These are phyloP conservation scores for Pilaira anomala DNA, from an alignment of 192 early-diverging fungal species.

Conservation along the genomic window DNA sequence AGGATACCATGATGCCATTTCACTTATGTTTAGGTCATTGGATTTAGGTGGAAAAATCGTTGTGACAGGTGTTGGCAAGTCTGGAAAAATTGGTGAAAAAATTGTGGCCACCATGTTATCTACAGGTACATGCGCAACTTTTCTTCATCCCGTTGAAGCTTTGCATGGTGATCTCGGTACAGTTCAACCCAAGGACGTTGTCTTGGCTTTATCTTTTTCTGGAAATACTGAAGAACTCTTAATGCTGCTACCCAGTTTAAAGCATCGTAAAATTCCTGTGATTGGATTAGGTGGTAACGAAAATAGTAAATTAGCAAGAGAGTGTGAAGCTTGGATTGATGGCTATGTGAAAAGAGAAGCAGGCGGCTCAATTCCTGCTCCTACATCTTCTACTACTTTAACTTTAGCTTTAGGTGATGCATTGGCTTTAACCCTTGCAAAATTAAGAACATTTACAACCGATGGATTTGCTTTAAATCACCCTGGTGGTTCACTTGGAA, in stretches of 20 bases:
- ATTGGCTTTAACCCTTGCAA: constrained; percentile 36
- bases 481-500: constrained; percentile 43
- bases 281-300: constrained; percentile 42
- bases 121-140: constrained; percentile 37
- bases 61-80: constrained; percentile 46
- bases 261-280: constrained; percentile 37
- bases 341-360: constrained; percentile 38
- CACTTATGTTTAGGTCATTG: constrained; percentile 30
- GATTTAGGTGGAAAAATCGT: constrained; percentile 44
- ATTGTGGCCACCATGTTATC: constrained; percentile 43
- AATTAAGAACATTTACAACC: constrained; percentile 35
- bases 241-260: constrained; percentile 34
- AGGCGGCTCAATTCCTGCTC: constrained; percentile 39
- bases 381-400: constrained; percentile 44
- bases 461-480: constrained; percentile 44
- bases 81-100: constrained; percentile 49
- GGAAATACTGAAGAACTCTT: constrained; percentile 47
- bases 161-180: constrained; percentile 45
- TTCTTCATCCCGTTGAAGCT: constrained; percentile 46
- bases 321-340: constrained; percentile 42
- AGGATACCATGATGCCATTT: constrained; percentile 38
- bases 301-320: constrained; percentile 39
- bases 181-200: constrained; percentile 32
- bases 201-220: constrained; percentile 43
- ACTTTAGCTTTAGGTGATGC: constrained; percentile 47